Conservation (phyloP, 148 eudicot species). For the Silene conica region DNA sequence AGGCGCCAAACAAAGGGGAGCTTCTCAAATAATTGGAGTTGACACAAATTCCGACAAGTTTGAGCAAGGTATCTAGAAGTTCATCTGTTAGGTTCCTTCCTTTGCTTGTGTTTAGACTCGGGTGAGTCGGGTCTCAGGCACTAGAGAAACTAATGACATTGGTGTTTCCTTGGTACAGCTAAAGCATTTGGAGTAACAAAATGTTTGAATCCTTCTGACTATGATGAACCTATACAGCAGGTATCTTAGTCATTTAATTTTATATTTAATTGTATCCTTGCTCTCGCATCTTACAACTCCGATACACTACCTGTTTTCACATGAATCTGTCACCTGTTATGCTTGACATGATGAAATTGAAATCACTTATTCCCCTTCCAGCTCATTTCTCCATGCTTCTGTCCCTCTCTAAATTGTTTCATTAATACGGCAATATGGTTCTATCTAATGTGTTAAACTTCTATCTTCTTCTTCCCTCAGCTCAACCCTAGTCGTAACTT, state of each 20-base stretch:
- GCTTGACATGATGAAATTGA: too few species aligned
- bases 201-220: conserved; percentile 67
- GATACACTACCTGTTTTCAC: too few species aligned
- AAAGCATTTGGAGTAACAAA: conserved; percentile 81
- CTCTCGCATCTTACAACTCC: neutral
- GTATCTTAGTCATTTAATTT: conserved; percentile 32
- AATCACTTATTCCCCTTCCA: too few species aligned
- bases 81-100: neutral
- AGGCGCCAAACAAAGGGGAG: conserved; percentile 54
- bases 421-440: too few species aligned
- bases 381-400: too few species aligned
- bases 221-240: conserved; percentile 77
- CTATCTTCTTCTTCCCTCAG: too few species aligned
- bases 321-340: too few species aligned
- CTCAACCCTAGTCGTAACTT: too few species aligned
- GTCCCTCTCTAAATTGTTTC: too few species aligned
- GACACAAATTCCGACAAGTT: conserved; percentile 64
- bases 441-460: too few species aligned
- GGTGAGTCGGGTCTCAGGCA: too few species aligned
- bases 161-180: conserved; percentile 41
- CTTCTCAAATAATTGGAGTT: conserved; percentile 78
- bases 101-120: neutral
- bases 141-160: neutral
- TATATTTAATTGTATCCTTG: neutral
- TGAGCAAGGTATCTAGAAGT: conserved; percentile 43